Evolutionary conservation across 108 stramenopile genomes (phyloP).

Genomic region (Nannochloropsis gaditana): DNA sequence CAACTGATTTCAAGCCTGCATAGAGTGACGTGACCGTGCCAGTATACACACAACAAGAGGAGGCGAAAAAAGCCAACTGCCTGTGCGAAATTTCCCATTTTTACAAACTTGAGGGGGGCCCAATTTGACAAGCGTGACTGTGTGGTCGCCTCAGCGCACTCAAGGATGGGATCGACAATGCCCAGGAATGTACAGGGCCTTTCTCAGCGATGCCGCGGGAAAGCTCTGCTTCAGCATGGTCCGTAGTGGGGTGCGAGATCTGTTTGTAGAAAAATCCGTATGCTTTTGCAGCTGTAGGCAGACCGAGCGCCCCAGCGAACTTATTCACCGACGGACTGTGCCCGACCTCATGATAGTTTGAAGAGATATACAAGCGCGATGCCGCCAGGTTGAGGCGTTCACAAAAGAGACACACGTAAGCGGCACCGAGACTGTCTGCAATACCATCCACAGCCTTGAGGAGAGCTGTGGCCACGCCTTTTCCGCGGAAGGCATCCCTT

Average conservation of each 20-base stretch:
- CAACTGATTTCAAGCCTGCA: too few species aligned
- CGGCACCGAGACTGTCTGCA: not conserved
- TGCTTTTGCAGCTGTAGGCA: not conserved
- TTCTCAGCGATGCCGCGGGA: too few species aligned
- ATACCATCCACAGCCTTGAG: not conserved
- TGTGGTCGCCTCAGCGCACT: too few species aligned
- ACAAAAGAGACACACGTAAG: not conserved
- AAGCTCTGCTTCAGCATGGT: too few species aligned
- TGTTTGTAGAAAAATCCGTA: slow-evolving; percentile 21
- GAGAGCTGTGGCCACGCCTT: not conserved
- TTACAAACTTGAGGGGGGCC: too few species aligned
- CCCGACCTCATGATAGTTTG: not conserved
- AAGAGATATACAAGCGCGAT: not conserved
- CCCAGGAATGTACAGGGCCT: too few species aligned
- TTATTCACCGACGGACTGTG: not conserved
- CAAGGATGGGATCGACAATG: too few species aligned
- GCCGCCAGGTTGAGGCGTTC: not conserved
- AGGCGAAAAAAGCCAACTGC: too few species aligned
- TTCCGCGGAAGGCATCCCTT: not conserved
- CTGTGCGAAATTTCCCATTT: too few species aligned
- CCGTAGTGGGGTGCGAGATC: not conserved
- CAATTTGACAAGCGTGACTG: too few species aligned
- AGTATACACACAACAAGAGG: too few species aligned
- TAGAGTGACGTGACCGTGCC: too few species aligned
- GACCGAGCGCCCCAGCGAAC: not conserved